Conservation (phyloP, 495 filamentous ascomycete genomes). For the Penicillium herquei region DNA sequence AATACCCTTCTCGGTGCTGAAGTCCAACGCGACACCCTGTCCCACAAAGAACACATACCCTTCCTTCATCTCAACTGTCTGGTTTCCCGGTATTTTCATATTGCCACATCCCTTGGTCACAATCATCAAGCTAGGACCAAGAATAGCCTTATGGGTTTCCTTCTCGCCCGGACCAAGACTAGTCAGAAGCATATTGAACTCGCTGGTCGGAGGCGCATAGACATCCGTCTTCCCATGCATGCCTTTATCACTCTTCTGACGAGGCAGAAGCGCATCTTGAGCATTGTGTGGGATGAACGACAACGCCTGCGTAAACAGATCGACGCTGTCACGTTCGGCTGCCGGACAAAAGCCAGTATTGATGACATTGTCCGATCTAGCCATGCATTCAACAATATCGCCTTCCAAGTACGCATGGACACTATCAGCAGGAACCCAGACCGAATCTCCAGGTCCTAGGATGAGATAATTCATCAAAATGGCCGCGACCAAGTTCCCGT, state of each 20-base stretch:
- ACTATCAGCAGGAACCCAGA: conserved; percentile 75
- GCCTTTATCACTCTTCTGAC: conserved; percentile 51
- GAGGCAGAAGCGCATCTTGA: conserved; percentile 51
- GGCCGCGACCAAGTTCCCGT: conserved; percentile 63
- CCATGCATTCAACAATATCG: conserved; percentile 86
- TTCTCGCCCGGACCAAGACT: conserved; percentile 54
- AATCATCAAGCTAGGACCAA: conserved; percentile 65
- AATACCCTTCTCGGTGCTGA: conserved; percentile 48
- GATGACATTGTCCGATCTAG: conserved; percentile 75
- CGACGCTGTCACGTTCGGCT: conserved; percentile 58
- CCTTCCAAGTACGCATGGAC: conserved; percentile 78
- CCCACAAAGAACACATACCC: conserved; percentile 70
- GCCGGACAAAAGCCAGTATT: conserved; percentile 73
- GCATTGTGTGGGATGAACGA: conserved; percentile 60
- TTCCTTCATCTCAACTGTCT: conserved; percentile 54
- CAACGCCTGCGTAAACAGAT: conserved; percentile 59
- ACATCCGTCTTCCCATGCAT: conserved; percentile 56
- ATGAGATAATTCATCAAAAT: conserved; percentile 72
- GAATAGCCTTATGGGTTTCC: conserved; percentile 55
- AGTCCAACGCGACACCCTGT: conserved; percentile 52
- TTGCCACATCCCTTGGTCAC: conserved; percentile 60
- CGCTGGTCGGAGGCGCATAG: conserved; percentile 67
- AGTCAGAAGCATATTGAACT: conserved; percentile 68
- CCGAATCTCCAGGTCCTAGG: conserved; percentile 61
- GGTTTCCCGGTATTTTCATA: conserved; percentile 52